These are phyloP conservation scores for Pyropia haitanensis DNA, from an alignment of 23 red algal genomes.

Conservation along the genomic window DNA sequence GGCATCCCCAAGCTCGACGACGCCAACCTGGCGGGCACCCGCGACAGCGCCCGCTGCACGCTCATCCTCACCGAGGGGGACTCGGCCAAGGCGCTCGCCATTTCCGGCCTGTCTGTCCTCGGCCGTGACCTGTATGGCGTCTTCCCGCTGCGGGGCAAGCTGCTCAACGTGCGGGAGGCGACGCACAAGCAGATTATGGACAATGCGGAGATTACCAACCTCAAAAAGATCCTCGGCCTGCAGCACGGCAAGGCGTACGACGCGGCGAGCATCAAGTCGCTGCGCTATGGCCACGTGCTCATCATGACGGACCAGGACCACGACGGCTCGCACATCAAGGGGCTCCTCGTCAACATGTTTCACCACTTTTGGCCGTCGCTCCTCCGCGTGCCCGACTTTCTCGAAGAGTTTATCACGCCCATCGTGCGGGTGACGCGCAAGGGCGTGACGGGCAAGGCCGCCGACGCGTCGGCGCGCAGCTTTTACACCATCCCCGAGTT, in stretches of 20 bases:
- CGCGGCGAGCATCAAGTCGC: slow-evolving; percentile 53
- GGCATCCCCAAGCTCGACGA: slow-evolving; percentile 93
- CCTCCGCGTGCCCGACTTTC: slow-evolving; percentile 65
- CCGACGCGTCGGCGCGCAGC: not conserved
- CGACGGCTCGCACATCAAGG: slow-evolving; percentile 99
- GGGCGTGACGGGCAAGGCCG: slow-evolving; percentile 17
- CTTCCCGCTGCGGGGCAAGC: slow-evolving; percentile 94
- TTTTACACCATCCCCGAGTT: slow-evolving; percentile 94
- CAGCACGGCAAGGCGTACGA: slow-evolving; percentile 71
- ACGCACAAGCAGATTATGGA: slow-evolving; percentile 93
- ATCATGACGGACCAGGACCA: slow-evolving; percentile 99
- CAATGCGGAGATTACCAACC: slow-evolving; percentile 83
- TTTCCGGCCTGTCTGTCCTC: slow-evolving; percentile 88
- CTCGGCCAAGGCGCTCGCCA: slow-evolving; percentile 86
- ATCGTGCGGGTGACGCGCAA: slow-evolving; percentile 70
- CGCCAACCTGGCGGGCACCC: slow-evolving; percentile 86
- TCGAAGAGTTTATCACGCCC: slow-evolving; percentile 94
- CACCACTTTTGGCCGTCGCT: slow-evolving; percentile 96
- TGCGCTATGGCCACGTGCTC: slow-evolving; percentile 92
- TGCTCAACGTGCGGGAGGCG: slow-evolving; percentile 95
- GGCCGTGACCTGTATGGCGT: slow-evolving; percentile 96
- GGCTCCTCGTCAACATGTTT: slow-evolving; percentile 93
- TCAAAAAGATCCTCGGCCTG: slow-evolving; percentile 94
- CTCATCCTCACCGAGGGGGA: slow-evolving; percentile 98
- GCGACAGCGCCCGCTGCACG: slow-evolving; percentile 79